Conservation (phyloP, 441 rosid species). For the Arabidopsis hybrid region DNA sequence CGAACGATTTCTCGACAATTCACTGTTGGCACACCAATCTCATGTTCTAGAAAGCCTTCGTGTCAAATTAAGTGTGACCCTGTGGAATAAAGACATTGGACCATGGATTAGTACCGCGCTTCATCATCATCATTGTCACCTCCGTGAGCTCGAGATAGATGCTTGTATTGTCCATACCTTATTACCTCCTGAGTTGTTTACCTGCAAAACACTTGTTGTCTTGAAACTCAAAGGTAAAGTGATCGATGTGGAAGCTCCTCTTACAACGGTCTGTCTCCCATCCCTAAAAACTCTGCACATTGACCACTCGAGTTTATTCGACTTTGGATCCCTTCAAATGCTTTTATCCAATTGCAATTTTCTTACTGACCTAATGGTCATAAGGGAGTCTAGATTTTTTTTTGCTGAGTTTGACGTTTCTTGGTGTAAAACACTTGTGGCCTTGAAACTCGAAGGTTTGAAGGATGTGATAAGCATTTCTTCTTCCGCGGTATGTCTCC, state of each 20-base stretch:
- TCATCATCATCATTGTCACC: slow-evolving; percentile 2
- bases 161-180: background rate
- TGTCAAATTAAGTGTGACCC: background rate
- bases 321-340: background rate
- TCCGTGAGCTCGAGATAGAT: slow-evolving; percentile 12
- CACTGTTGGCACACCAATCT: background rate
- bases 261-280: slow-evolving; percentile 12
- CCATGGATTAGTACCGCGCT: slow-evolving; percentile 4
- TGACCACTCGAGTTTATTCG: background rate
- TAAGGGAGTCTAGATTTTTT: background rate
- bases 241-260: slow-evolving; percentile 9
- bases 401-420: background rate
- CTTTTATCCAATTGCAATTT: background rate
- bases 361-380: slow-evolving; percentile 17
- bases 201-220: slow-evolving; percentile 1
- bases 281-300: slow-evolving; percentile 7
- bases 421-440: slow-evolving; percentile 15
- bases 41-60: slow-evolving; percentile 6
- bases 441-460: slow-evolving; percentile 14
- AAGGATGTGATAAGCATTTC: background rate
- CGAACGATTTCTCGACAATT: background rate
- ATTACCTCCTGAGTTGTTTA: slow-evolving; percentile 8
- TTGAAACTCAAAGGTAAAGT: slow-evolving; percentile 4
- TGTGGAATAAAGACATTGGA: background rate
- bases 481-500: slow-evolving; percentile 10